Evolutionary conservation across 257 asterid species (phyloP).

Genomic region (Marsdenia floribunda): DNA sequence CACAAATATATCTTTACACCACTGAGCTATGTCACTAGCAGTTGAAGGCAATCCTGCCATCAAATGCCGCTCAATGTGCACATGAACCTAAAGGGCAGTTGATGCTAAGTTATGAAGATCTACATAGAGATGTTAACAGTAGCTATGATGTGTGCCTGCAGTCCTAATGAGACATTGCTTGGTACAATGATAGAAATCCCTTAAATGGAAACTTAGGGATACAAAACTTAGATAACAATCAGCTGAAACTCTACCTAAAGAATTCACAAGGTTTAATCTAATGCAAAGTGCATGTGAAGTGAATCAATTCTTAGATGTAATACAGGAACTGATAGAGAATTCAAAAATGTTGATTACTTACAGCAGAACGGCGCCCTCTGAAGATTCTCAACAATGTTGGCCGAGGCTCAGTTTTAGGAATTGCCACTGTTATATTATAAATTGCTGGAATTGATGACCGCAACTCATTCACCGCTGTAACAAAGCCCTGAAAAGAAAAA

Average conservation of each 20-base stretch:
- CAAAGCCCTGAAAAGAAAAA: slow-evolving; percentile 62
- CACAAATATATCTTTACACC: slow-evolving; percentile 83
- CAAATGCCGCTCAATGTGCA: slow-evolving; percentile 57
- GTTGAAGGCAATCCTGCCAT: slow-evolving; percentile 78
- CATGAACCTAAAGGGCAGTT: slow-evolving; percentile 52
- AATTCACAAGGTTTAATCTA: no score
- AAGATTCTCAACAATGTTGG: slow-evolving; percentile 72
- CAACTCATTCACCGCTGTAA: slow-evolving; percentile 59
- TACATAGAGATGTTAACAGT: background rate
- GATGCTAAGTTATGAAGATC: slow-evolving; percentile 2
- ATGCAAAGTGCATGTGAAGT: no score
- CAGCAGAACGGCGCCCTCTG: slow-evolving; percentile 70
- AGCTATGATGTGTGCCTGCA: background rate
- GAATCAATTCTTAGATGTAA: background rate
- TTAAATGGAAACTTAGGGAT: background rate
- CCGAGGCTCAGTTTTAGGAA: slow-evolving; percentile 64
- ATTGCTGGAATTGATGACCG: slow-evolving; percentile 63
- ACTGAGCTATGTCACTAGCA: slow-evolving; percentile 60
- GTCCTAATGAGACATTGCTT: background rate
- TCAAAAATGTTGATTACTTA: slow-evolving; percentile 25
- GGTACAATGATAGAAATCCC: background rate
- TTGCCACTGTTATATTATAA: slow-evolving; percentile 62
- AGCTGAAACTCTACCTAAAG: no score
- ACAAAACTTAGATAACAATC: no score
- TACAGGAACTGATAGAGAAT: background rate